Percentiles rank a stretch among this genome's conserved stretches.
phyloP scores from a whole-genome alignment of 1,284 basidiomycete genomes.

The Marasmius fiardii region DNA sequence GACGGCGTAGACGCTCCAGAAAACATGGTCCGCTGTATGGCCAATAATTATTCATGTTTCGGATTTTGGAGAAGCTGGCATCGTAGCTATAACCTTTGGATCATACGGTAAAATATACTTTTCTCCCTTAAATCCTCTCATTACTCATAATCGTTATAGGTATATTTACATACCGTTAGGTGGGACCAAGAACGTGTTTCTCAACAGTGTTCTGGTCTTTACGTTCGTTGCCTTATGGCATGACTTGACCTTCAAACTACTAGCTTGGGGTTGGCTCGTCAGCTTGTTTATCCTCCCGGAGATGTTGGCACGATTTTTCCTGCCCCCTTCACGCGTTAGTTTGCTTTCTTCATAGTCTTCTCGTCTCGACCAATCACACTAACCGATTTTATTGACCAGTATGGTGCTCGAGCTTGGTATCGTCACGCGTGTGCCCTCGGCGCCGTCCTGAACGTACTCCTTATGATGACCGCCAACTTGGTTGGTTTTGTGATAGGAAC shows the following conservation, averaged over 20 bases:
- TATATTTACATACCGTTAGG: conserved; percentile 97
- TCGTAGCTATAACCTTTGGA: conserved; percentile 95
- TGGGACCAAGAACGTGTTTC: conserved; percentile 62
- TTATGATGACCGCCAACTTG: conserved; percentile 94
- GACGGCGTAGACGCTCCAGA: conserved; percentile 95
- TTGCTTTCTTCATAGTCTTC: not conserved
- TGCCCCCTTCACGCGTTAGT: conserved; percentile 67
- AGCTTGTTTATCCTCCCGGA: conserved; percentile 92
- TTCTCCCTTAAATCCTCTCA: conserved; percentile 1
- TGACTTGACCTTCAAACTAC: conserved; percentile 83
- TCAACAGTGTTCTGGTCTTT: conserved; percentile 83
- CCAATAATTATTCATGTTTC: conserved; percentile 94
- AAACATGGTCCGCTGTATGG: conserved; percentile 98
- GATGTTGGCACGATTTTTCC: conserved; percentile 54
- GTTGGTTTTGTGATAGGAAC: conserved; percentile 93
- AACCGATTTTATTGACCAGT: conserved; percentile 49
- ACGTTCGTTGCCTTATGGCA: conserved; percentile 99
- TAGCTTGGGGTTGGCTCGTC: conserved; percentile 98
- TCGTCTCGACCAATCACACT: conserved; percentile 9
- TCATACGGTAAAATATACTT: conserved; percentile 61
- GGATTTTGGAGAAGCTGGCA: conserved; percentile 99
- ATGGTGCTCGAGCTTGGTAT: conserved; percentile 72
- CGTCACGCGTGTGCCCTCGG: conserved; percentile 84
- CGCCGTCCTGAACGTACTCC: conserved; percentile 81
- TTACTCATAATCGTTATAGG: conserved; percentile 33